These are phyloP conservation scores for Pyrenula massariospora DNA, from an alignment of 495 filamentous ascomycete genomes.

Conservation along the genomic window DNA sequence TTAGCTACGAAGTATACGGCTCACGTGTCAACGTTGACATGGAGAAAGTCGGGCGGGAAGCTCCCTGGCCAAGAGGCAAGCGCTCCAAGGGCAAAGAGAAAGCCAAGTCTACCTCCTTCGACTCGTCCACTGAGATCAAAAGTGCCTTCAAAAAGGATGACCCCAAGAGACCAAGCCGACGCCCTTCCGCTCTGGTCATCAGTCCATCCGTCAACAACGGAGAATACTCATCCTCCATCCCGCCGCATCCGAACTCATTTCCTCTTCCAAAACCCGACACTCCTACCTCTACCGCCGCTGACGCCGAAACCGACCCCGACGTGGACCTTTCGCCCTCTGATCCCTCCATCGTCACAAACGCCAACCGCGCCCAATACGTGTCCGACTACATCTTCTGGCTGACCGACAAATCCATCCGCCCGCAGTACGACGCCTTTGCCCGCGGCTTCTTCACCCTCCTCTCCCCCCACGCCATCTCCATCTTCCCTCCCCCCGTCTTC, in stretches of 20 bases:
- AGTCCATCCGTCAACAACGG: conserved; percentile 3
- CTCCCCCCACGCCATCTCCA: not conserved
- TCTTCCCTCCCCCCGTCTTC: conserved; percentile 27
- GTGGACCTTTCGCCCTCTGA: conserved; percentile 14
- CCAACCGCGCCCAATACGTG: conserved; percentile 66
- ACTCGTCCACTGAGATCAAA: conserved; percentile 11
- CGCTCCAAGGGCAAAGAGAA: conserved; percentile 1
- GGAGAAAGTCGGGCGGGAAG: conserved; percentile 26
- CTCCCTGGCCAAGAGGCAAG: conserved; percentile 20
- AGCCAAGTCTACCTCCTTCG: not conserved
- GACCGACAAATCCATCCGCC: conserved; percentile 60
- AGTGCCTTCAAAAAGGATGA: conserved; percentile 3
- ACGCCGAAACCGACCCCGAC: not conserved
- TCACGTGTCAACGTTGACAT: conserved; percentile 43
- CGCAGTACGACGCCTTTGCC: conserved; percentile 71
- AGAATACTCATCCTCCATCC: conserved; percentile 1
- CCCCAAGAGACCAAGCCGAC: not conserved
- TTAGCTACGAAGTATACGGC: conserved; percentile 63
- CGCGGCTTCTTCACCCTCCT: conserved; percentile 49
- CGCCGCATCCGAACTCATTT: not conserved
- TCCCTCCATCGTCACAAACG: conserved; percentile 51
- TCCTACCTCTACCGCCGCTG: conserved; percentile 2
- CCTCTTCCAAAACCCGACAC: not conserved
- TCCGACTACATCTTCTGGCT: conserved; percentile 83
- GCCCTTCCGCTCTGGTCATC: not conserved